Evolutionary conservation across 2,329 filamentous ascomycete genomes (phyloP).

Genomic region (Phialocephala subalpina): DNA sequence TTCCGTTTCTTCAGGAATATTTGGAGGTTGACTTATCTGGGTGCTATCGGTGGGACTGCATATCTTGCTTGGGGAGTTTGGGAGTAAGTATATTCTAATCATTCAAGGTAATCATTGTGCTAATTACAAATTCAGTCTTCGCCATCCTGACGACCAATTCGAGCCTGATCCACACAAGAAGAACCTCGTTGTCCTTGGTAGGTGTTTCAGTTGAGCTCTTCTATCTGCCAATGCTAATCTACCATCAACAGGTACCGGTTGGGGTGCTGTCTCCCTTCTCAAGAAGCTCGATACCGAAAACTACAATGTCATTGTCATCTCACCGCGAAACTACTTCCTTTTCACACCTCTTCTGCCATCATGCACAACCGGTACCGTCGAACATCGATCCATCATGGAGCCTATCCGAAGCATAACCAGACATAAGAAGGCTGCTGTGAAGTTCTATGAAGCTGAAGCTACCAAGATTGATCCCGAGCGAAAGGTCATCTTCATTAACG

Average conservation of each 20-base stretch:
- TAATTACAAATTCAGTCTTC: conserved; percentile 54
- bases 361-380: conserved; percentile 96
- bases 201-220: conserved; percentile 37
- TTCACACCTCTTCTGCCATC: conserved; percentile 98
- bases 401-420: conserved; percentile 95
- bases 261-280: conserved; percentile 93
- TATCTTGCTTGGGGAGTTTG: conserved; percentile 81
- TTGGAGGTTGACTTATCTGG: conserved; percentile 63
- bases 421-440: conserved; percentile 91
- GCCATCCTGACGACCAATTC: conserved; percentile 82
- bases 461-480: conserved; percentile 94
- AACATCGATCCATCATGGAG: conserved; percentile 99
- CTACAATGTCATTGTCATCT: conserved; percentile 98
- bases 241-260: conserved; percentile 78
- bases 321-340: conserved; percentile 98
- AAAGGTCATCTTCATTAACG: conserved; percentile 87
- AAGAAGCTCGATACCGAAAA: conserved; percentile 99
- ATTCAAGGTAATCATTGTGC: no score
- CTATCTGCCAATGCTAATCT: conserved; percentile 5
- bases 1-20: conserved; percentile 79
- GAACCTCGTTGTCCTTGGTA: conserved; percentile 95
- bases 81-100: conserved; percentile 45
- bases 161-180: conserved; percentile 90
- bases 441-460: conserved; percentile 97
- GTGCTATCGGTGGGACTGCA: no score